Evolutionary conservation across 495 filamentous ascomycete species (phyloP).

Genomic region (Letharia lupina): DNA sequence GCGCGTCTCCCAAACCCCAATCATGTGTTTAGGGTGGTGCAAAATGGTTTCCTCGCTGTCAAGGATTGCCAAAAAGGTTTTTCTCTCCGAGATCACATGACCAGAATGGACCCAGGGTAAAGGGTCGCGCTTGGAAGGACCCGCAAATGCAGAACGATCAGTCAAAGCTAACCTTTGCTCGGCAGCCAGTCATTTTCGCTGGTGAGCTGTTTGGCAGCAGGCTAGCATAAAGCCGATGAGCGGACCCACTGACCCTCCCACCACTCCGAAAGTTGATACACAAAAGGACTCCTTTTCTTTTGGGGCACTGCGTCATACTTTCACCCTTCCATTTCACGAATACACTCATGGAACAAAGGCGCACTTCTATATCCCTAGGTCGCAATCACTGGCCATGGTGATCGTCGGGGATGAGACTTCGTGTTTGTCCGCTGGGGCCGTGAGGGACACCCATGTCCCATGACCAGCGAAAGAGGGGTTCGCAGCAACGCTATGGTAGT

Average conservation of each 20-base stretch:
- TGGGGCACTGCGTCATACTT: neutral
- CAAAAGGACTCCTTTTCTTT: neutral
- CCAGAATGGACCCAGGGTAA: constrained; percentile 5
- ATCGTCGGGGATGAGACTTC: neutral
- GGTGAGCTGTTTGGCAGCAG: neutral
- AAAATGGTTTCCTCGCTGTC: neutral
- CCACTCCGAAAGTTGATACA: neutral
- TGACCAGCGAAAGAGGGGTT: constrained; percentile 17
- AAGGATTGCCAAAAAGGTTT: neutral
- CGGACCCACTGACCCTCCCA: neutral
- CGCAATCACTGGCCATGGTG: neutral
- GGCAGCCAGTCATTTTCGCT: constrained; percentile 10
- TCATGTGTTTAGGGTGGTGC: neutral
- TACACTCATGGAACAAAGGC: neutral
- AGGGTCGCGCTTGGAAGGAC: constrained; percentile 14
- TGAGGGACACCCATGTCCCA: constrained; percentile 2
- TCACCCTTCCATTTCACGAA: neutral
- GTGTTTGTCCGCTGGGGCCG: neutral
- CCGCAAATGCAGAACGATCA: neutral
- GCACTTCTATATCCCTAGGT: neutral
- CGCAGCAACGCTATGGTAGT: constrained; percentile 17
- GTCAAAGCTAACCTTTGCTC: constrained; percentile 5
- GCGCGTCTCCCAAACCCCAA: neutral
- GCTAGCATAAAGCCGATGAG: constrained; percentile 3
- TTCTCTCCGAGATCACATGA: constrained; percentile 12